Evolutionary conservation across 768 basidiomycete genomes (phyloP).

Genomic region (Mycena alexandri): DNA sequence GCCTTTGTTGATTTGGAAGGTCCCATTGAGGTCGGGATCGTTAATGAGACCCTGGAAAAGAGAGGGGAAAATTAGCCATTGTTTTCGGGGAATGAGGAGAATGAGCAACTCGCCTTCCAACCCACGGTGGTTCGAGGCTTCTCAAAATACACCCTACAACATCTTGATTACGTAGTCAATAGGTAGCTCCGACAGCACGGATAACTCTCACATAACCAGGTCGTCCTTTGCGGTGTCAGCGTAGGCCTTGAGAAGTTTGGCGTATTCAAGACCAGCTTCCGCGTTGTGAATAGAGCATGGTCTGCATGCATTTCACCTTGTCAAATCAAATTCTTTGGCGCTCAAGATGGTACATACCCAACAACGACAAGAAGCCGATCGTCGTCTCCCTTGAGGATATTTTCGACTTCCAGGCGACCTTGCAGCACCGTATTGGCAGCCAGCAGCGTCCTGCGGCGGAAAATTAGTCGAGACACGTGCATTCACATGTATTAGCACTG

Average conservation of each 20-base stretch:
- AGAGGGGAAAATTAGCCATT: not conserved
- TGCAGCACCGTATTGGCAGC: slow-evolving; percentile 92
- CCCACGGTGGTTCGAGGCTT: slow-evolving; percentile 97
- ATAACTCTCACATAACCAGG: slow-evolving; percentile 69
- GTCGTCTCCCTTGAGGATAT: slow-evolving; percentile 86
- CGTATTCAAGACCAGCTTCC: slow-evolving; percentile 89
- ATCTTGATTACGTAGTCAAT: too few relatives aligned
- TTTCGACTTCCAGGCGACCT: slow-evolving; percentile 83
- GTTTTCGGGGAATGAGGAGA: not conserved
- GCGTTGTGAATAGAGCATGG: slow-evolving; percentile 97
- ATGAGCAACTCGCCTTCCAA: too few relatives aligned
- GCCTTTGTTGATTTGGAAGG: slow-evolving; percentile 97
- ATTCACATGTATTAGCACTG: slow-evolving; percentile 44
- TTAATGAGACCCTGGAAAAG: slow-evolving; percentile 85
- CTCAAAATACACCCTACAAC: slow-evolving; percentile 89
- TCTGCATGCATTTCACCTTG: slow-evolving; percentile 49
- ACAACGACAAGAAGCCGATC: slow-evolving; percentile 94
- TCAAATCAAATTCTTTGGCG: not conserved
- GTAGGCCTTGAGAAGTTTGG: slow-evolving; percentile 81
- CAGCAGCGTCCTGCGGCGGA: slow-evolving; percentile 69
- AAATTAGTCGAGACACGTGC: slow-evolving; percentile 21
- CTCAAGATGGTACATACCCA: slow-evolving; percentile 63
- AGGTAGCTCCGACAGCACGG: too few relatives aligned
- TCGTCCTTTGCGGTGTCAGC: slow-evolving; percentile 86
- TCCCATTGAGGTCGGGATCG: slow-evolving; percentile 93